phyloP scores from a whole-genome alignment of 2,329 filamentous ascomycete species.

The Orbilia quercus region DNA sequence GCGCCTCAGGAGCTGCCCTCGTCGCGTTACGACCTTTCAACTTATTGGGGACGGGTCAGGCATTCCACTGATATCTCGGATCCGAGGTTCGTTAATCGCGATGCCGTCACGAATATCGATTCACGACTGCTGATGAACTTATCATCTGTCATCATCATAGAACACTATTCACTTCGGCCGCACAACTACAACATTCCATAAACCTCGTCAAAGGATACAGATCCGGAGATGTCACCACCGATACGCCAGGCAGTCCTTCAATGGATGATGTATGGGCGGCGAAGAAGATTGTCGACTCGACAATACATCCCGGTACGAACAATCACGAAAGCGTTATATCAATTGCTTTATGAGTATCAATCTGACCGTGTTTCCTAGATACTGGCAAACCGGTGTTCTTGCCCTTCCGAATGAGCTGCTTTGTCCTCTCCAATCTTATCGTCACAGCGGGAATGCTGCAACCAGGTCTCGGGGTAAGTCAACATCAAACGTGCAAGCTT shows the following conservation, averaged over 20 bases:
- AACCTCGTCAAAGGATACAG: slow-evolving; percentile 84
- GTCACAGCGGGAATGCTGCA: slow-evolving; percentile 98
- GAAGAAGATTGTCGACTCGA: slow-evolving; percentile 97
- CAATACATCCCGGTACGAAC: slow-evolving; percentile 85
- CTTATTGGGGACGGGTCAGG: slow-evolving; percentile 93
- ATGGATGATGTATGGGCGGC: slow-evolving; percentile 80
- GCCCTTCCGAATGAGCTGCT: slow-evolving; percentile 97
- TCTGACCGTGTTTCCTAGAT: slow-evolving; percentile 68
- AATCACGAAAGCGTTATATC: background rate
- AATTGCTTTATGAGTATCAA: background rate
- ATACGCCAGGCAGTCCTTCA: slow-evolving; percentile 74
- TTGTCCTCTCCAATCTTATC: slow-evolving; percentile 90
- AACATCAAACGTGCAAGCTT: slow-evolving; percentile 11
- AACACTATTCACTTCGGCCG: slow-evolving; percentile 81
- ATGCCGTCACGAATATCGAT: slow-evolving; percentile 5
- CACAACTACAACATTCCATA: slow-evolving; percentile 88
- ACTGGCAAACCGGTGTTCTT: slow-evolving; percentile 91
- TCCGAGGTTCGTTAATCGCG: slow-evolving; percentile 75
- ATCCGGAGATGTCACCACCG: slow-evolving; percentile 78
- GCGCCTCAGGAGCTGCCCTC: slow-evolving; percentile 80
- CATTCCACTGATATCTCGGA: slow-evolving; percentile 91
- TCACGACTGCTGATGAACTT: slow-evolving; percentile 44
- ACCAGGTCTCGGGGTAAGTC: slow-evolving; percentile 76
- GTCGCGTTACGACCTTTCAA: slow-evolving; percentile 90
- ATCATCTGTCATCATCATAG: slow-evolving; percentile 66